Base-by-base conservation (phyloP, 306 rosid species). In the Cucurbita maxima region DNA sequence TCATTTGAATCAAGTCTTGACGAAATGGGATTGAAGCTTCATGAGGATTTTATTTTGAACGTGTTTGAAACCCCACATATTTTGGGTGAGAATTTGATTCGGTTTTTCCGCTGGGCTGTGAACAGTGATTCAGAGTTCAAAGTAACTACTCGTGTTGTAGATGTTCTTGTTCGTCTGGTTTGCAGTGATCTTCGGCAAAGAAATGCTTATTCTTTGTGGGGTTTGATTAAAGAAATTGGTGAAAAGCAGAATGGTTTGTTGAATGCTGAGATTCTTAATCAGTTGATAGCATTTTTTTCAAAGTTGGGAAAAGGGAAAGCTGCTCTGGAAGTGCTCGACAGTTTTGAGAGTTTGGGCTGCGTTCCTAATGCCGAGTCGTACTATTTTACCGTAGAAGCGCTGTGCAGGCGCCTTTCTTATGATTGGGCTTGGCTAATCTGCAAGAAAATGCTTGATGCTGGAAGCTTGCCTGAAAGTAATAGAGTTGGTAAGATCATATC, bases 281-380 rank as follows among this genome's bases (percentile, higher is more conserved):
- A 79, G 30, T 47, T 90, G 75, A 80, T 90, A 66, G 71, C 58
- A 55, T 76, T 81, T 2, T 77, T 90, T 25, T 84, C 97, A 0
- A 87, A 81, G 72, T 75, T 90, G 83, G 88, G 93, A 8, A 86
- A 88, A 81, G 98, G 90, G 56, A 90, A 82, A 58, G 88, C 88
- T 76, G 91, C 90, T 8, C 57, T 87, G 22, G 94, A 82, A 76
- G 93, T 75, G 13, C 84, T 90, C 43, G 79, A 88, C 41, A 81
- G 67, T 64, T 87, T 88, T 40, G 88, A 57, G 71, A 84, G 54
- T 58, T 82, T 87, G 47, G 86, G 78, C 11, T 82, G 88, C 75
- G 88, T 77, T 44, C 88, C 94, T 0, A 77, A 86, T 79, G 82
- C 81, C 0, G 96, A 90, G 20, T 78, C 88, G 0, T 93, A 83